Base-by-base conservation (phyloP, 177 flowering plant genomes). In the Tripterygium wilfordii region DNA sequence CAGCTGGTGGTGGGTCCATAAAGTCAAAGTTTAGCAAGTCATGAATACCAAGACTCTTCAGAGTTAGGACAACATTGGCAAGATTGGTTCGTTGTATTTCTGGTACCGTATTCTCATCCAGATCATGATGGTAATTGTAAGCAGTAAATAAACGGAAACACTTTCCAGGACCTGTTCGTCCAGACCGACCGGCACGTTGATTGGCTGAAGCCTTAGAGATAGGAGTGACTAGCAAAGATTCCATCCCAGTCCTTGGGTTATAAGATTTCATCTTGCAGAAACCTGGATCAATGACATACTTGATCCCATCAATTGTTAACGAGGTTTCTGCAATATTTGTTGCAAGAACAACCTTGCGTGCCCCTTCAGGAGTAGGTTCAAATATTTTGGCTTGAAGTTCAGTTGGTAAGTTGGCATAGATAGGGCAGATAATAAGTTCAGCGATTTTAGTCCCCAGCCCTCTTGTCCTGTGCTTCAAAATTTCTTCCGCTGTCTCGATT, bases 281-380 rank as follows among this genome's bases (percentile, higher is more conserved):
- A 12, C 95, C 98, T 20, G 98, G 95, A 64, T 88, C 98, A 57
- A 91, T 82, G 30, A 91, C 96, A 63, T 83, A 88, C 41, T 72
- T 88, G 36, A 88, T 83, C 39, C 95, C 98, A 68, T 88, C 95
- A 48, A 91, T 91, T 9, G 98, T 88, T 47, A 91, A n/a, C n/a
- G n/a, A n/a, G n/a, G n/a, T n/a, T n/a, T n/a, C n/a, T n/a, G n/a
- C n/a, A n/a, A n/a, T n/a, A 59, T 91, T 85, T 42, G 98, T 88
- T 17, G 96, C 94, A 49, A 91, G 58, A 28, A 88, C 86, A 44
- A 91, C 95, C 46, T 91, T 88, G 2, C 95, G 84, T 43, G 96
- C 95, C 41, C 90, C 96, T 70, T 83, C 88, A 24, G 98, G 98
- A 48, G 98, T 88, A 18, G 88, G 83, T 66, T 91, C 96, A 71